Percentiles rank a stretch among this genome's conserved stretches.
Evolutionary conservation across 2,329 filamentous ascomycete species (phyloP).

Genomic region (Aspergillus fijiensis): DNA sequence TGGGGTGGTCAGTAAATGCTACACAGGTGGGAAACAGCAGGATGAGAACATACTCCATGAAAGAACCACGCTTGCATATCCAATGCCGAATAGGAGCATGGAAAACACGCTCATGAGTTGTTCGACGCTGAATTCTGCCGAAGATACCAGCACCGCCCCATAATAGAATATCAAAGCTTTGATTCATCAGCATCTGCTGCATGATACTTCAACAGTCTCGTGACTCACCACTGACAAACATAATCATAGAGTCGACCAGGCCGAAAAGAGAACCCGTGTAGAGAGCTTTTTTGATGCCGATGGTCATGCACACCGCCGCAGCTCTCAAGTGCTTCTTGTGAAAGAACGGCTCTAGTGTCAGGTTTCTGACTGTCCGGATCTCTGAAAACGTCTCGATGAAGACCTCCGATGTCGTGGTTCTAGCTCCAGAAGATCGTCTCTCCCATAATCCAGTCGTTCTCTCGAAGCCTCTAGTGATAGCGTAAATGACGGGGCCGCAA

Average conservation of each 20-base stretch:
- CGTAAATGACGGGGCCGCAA: conserved; percentile 66
- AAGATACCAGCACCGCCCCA: conserved; percentile 63
- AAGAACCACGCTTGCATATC: conserved; percentile 68
- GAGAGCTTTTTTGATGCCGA: conserved; percentile 65
- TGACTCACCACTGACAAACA: conserved; percentile 61
- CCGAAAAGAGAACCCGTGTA: conserved; percentile 73
- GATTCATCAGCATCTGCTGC: conserved; percentile 5
- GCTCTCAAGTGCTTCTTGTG: conserved; percentile 59
- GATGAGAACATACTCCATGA: conserved; percentile 52
- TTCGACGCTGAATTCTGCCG: conserved; percentile 51
- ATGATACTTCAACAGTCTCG: too few relatives aligned
- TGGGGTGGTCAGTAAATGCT: background rate
- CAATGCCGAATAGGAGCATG: conserved; percentile 78
- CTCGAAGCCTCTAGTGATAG: conserved; percentile 65
- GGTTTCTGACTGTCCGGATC: conserved; percentile 72
- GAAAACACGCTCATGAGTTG: conserved; percentile 73
- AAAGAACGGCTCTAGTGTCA: conserved; percentile 74
- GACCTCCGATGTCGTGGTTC: conserved; percentile 60
- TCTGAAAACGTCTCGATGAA: conserved; percentile 75
- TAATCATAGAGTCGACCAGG: conserved; percentile 69
- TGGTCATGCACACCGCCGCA: conserved; percentile 52
- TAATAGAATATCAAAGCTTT: conserved; percentile 79
- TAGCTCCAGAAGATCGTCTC: conserved; percentile 61
- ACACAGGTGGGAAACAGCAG: background rate
- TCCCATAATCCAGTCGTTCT: conserved; percentile 71